Conservation (phyloP, 2,329 filamentous ascomycete species). For the Lachnellula suecica region DNA sequence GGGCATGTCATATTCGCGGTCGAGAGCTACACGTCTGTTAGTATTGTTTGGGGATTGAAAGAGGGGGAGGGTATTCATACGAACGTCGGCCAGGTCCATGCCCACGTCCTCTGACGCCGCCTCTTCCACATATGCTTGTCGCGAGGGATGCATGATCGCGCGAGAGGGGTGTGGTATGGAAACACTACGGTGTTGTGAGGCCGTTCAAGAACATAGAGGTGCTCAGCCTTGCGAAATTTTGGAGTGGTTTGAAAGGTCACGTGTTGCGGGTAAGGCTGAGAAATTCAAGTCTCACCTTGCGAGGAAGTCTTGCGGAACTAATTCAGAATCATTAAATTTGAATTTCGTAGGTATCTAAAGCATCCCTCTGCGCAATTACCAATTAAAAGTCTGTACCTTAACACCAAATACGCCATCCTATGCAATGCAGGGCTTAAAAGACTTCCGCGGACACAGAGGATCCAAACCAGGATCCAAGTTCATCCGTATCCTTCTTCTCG, state of each 20-base stretch:
- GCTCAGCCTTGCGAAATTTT: not conserved
- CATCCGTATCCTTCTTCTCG: slow-evolving; percentile 42
- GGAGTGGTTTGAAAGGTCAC: too few relatives aligned
- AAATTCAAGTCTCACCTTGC: too few relatives aligned
- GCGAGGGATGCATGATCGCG: slow-evolving; percentile 73
- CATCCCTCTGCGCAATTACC: too few relatives aligned
- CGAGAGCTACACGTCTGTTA: slow-evolving; percentile 49
- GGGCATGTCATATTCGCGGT: slow-evolving; percentile 70
- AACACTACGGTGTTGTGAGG: too few relatives aligned
- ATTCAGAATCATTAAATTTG: too few relatives aligned
- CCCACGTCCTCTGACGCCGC: slow-evolving; percentile 54
- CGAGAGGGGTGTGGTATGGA: not conserved
- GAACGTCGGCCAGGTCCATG: slow-evolving; percentile 62
- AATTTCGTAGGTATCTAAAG: too few relatives aligned
- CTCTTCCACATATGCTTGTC: slow-evolving; percentile 94
- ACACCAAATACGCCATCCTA: not conserved
- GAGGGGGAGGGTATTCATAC: slow-evolving; percentile 42
- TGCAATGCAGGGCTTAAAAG: slow-evolving; percentile 22
- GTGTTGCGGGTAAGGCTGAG: too few relatives aligned
- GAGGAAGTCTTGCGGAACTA: too few relatives aligned
- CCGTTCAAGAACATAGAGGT: not conserved
- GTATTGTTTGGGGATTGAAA: slow-evolving; percentile 34
- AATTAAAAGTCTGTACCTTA: not conserved
- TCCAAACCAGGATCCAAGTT: slow-evolving; percentile 83
- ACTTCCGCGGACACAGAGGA: slow-evolving; percentile 27